Evolutionary conservation across 2,329 filamentous ascomycete genomes (phyloP), one percentile per base, ranked within the genome.

Genomic region (Diaporthe amygdali): DNA sequence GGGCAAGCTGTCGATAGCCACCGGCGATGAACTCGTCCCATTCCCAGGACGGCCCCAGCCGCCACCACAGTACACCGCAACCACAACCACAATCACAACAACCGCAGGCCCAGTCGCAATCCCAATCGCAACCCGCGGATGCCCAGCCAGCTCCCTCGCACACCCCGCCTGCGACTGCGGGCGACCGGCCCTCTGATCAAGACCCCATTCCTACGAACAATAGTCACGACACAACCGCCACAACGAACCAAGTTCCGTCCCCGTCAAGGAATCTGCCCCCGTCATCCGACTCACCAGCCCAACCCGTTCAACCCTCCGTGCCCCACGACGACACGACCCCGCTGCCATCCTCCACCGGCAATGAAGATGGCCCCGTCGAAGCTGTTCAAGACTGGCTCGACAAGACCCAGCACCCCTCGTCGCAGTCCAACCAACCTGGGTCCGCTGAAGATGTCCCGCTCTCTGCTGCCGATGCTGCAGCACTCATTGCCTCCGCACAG

Each of bases 11-110:
- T 56, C 61, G n/a, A 30, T 70, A 63, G 68, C 30, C 55, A 47
- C 52, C 61, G 59, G 69, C 71, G 63, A 72, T 72, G 71, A 71
- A 69, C 68, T 72, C 71, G 69, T 68, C 71, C 47, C 54, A 68
- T 44, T 41, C 70, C 55, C 54, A 68, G 37, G 61, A 68, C 37
- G 71, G 69, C 71, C 63, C 68, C 39, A 61, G 63, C 41, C 54
- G 49, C 55, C 69, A 64, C 22, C 69, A 8, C 32, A 41, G 37
- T 49, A 39, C 49, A 49, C 51, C 68, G 39, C 49, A 54, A 54
- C 49, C 61, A 25, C 61, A 46, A 17, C 34, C 32, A 12, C 22
- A 41, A 39, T 34, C 56, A 20, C 66, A 32, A 32, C 6, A 44
- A 17, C 34, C 61, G 9, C 14, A 20, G 25, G 44, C 51, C 12